These are phyloP conservation scores for Pseudogymnoascus verrucosus DNA, from an alignment of 2,329 filamentous ascomycete species.

Conservation along the genomic window DNA sequence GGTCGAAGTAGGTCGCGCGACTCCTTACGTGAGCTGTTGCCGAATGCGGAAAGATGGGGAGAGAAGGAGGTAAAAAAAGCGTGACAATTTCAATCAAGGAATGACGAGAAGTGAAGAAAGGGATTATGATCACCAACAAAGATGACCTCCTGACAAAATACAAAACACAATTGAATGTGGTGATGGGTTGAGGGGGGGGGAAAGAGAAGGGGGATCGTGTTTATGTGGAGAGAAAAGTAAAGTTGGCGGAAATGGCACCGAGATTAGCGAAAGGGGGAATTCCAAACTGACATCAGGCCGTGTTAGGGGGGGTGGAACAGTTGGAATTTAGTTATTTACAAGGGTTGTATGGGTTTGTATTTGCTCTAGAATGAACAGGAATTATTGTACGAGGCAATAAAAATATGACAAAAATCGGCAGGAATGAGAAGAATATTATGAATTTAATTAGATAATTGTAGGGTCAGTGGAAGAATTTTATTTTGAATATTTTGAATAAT, in stretches of 20 bases:
- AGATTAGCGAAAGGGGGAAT: constrained; percentile 10
- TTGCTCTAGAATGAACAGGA: not conserved
- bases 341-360: not conserved
- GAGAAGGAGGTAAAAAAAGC: constrained; percentile 11
- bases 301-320: not conserved
- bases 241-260: constrained; percentile 1
- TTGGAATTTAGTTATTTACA: not conserved
- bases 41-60: constrained; percentile 8
- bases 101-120: constrained; percentile 29
- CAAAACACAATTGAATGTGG: constrained; percentile 15
- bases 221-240: constrained; percentile 27
- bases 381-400: not conserved
- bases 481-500: not conserved
- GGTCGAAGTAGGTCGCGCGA: constrained; percentile 11
- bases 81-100: constrained; percentile 30
- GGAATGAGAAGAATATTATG: not conserved
- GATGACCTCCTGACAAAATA: constrained; percentile 14
- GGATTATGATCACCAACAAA: constrained; percentile 15
- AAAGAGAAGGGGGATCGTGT: constrained; percentile 21
- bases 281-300: constrained; percentile 1
- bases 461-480: not conserved
- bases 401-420: not conserved
- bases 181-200: constrained; percentile 25
- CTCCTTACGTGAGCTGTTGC: constrained; percentile 7
- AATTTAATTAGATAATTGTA: not conserved